Conservation (phyloP, 83 land plant species). For the Larix sibirica region DNA sequence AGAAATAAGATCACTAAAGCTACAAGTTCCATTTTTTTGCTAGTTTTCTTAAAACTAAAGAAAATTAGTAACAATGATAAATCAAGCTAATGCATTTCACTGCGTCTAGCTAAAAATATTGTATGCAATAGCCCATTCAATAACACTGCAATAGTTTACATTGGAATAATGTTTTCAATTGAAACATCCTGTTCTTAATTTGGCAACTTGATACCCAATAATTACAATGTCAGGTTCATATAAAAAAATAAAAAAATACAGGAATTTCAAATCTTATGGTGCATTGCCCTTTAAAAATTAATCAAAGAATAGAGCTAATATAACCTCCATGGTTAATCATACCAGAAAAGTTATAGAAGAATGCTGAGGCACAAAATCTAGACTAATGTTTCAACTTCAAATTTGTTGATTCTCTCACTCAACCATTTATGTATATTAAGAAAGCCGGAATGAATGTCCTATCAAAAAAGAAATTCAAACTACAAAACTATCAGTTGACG, state of each 20-base stretch:
- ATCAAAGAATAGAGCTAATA: not conserved
- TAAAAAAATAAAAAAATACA: not conserved
- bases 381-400: not conserved
- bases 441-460: slow-evolving; percentile 9
- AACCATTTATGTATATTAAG: not conserved
- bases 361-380: not conserved
- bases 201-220: not conserved
- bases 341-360: not conserved
- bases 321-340: not conserved
- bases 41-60: no score
- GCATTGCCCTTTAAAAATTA: not conserved
- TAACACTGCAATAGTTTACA: not conserved
- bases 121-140: not conserved
- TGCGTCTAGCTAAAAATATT: no score
- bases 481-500: slow-evolving; percentile 8
- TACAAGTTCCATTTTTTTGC: no score
- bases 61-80: no score
- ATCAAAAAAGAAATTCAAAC: not conserved
- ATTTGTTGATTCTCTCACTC: not conserved
- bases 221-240: not conserved
- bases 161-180: not conserved
- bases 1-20: no score
- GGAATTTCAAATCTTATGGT: not conserved
- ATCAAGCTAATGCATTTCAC: no score
- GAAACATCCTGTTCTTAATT: not conserved